phyloP scores from a whole-genome alignment of 345 rosid species.

The Toxicodendron radicans region DNA sequence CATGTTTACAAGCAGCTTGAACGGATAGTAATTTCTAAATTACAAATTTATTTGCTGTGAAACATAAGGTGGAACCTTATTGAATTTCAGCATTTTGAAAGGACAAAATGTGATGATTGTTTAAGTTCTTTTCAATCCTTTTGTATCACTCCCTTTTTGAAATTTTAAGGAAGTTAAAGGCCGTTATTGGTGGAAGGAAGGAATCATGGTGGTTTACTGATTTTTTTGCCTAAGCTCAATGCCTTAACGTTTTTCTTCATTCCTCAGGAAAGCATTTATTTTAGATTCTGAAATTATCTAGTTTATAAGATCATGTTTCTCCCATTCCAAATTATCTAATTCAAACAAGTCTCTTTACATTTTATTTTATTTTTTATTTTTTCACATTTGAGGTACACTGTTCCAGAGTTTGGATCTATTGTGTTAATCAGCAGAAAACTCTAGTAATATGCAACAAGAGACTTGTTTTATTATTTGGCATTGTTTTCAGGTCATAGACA shows the following conservation, averaged over 20 bases:
- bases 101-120: background rate
- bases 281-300: background rate
- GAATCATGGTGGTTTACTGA: too few relatives aligned
- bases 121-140: background rate
- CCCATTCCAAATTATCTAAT: background rate
- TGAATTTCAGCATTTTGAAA: background rate
- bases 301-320: background rate
- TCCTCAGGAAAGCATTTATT: background rate
- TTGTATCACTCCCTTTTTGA: background rate
- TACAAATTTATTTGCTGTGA: background rate
- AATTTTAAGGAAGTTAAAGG: background rate
- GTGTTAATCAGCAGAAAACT: background rate
- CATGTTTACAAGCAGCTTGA: background rate
- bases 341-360: too few relatives aligned
- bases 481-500: constrained; percentile 63
- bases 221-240: background rate
- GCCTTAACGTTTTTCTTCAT: background rate
- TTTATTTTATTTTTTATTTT: background rate
- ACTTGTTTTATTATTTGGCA: constrained; percentile 3
- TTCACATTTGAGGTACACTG: background rate
- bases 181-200: background rate
- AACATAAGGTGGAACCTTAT: background rate
- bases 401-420: background rate
- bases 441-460: background rate
- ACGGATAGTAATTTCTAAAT: background rate